Evolutionary conservation across 805 yeast species (phyloP).

Genomic region (Kodamaea sagamina): DNA sequence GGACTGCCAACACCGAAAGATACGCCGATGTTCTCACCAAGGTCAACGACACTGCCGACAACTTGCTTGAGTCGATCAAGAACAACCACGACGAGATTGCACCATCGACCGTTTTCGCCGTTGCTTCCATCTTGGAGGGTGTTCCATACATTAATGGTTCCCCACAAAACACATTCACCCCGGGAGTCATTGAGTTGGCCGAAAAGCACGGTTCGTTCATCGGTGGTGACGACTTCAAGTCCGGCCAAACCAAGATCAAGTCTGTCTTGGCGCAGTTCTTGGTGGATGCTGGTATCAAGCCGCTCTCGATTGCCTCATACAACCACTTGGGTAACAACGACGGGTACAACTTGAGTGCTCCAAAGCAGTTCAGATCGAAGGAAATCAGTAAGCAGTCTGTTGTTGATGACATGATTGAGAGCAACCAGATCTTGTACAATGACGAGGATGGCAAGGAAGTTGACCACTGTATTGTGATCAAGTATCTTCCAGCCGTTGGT

Average conservation of each 20-base stretch:
- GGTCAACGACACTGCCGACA: slow-evolving; percentile 86
- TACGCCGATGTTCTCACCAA: slow-evolving; percentile 76
- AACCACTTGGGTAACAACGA: slow-evolving; percentile 97
- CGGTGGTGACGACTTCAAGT: slow-evolving; percentile 97
- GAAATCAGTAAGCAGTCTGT: slow-evolving; percentile 93
- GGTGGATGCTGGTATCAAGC: slow-evolving; percentile 97
- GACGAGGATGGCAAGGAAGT: slow-evolving; percentile 73
- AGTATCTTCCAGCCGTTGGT: slow-evolving; percentile 91
- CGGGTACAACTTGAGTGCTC: slow-evolving; percentile 88
- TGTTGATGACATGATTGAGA: slow-evolving; percentile 89
- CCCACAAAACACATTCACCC: slow-evolving; percentile 96
- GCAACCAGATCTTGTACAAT: slow-evolving; percentile 82
- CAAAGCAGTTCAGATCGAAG: slow-evolving; percentile 91
- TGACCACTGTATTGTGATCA: slow-evolving; percentile 94
- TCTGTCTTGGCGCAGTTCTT: slow-evolving; percentile 95
- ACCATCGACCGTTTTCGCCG: slow-evolving; percentile 93
- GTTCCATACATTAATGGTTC: slow-evolving; percentile 94
- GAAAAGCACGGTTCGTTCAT: slow-evolving; percentile 73
- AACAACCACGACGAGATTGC: slow-evolving; percentile 79
- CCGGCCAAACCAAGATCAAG: slow-evolving; percentile 94
- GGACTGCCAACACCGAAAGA: slow-evolving; percentile 98
- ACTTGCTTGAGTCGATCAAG: slow-evolving; percentile 72
- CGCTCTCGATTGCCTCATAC: slow-evolving; percentile 91
- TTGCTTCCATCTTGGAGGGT: slow-evolving; percentile 85
- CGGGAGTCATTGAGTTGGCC: slow-evolving; percentile 90